A percentile compares a stretch with the other conserved stretches of the same genome.
Evolutionary conservation across 2,329 filamentous ascomycete genomes (phyloP).

Genomic region (Botryotinia convoluta): DNA sequence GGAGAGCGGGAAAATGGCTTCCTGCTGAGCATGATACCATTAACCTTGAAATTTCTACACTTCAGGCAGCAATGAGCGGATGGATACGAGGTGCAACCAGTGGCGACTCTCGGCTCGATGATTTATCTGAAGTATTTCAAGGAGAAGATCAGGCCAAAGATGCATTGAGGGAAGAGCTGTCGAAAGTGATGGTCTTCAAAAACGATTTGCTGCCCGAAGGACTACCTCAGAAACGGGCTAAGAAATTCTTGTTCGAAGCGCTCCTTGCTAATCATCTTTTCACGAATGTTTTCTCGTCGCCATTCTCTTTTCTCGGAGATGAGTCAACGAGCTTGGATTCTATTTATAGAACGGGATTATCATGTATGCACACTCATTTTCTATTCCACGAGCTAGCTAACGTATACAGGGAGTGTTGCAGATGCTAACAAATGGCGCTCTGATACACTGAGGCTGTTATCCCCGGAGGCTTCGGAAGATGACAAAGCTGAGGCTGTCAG

Average conservation of each 20-base stretch:
- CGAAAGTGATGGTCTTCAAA: background rate
- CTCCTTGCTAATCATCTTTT: background rate
- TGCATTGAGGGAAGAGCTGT: background rate
- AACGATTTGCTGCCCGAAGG: background rate
- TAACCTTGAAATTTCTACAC: background rate
- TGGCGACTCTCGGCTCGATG: background rate
- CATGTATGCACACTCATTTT: background rate
- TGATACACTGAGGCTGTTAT: slow-evolving; percentile 21
- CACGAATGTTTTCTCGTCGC: background rate
- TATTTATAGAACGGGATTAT: background rate
- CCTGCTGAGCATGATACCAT: background rate
- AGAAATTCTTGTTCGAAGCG: background rate
- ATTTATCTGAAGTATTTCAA: background rate
- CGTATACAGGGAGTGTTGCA: slow-evolving; percentile 19
- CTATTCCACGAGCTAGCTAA: background rate
- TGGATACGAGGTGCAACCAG: background rate
- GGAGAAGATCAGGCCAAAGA: background rate
- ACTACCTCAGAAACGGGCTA: background rate
- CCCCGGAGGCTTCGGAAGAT: background rate
- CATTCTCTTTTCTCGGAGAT: background rate
- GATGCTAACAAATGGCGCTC: slow-evolving; percentile 29
- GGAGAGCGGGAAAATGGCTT: background rate
- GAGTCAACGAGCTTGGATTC: background rate
- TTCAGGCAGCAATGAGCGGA: background rate
- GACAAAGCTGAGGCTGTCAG: background rate